Percentiles rank a stretch among this genome's conserved stretches.
These are phyloP conservation scores for Globisporangium perplexum DNA, from an alignment of 352 stramenopile genomes.

Conservation along the genomic window DNA sequence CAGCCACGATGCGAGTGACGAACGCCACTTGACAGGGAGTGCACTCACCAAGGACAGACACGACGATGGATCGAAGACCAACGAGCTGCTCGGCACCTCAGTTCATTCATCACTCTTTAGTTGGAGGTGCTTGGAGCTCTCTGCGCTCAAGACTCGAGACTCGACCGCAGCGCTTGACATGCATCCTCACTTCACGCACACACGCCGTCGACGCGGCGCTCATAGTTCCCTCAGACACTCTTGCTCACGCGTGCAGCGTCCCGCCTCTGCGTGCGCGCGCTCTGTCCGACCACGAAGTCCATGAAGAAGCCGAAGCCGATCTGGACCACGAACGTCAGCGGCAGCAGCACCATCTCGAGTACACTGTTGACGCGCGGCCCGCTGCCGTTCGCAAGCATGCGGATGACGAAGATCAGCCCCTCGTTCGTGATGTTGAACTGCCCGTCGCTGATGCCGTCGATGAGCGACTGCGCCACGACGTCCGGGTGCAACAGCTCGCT, in stretches of 20 bases:
- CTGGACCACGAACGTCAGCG: background rate
- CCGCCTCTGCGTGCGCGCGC: background rate
- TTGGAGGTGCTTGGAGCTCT: too few species aligned
- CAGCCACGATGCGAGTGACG: too few species aligned
- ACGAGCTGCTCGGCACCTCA: too few species aligned
- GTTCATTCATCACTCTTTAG: background rate
- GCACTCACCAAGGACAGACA: too few species aligned
- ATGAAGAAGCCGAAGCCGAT: background rate
- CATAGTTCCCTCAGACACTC: background rate
- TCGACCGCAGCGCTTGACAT: background rate
- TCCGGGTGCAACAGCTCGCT: conserved; percentile 45
- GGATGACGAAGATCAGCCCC: background rate
- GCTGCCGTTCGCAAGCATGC: background rate
- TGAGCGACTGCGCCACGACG: conserved; percentile 56
- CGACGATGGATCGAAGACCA: too few species aligned
- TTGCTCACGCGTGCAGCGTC: background rate
- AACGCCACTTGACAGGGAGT: too few species aligned
- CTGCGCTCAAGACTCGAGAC: too few species aligned
- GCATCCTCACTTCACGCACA: background rate
- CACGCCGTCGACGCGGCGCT: background rate
- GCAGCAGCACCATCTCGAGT: background rate
- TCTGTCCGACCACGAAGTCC: background rate
- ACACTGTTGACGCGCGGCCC: background rate
- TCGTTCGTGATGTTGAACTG: conserved; percentile 40
- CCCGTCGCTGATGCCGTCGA: conserved; percentile 57